phyloP scores from a whole-genome alignment of 1,284 basidiomycete genomes.

The Apiotrichum gamsii region DNA sequence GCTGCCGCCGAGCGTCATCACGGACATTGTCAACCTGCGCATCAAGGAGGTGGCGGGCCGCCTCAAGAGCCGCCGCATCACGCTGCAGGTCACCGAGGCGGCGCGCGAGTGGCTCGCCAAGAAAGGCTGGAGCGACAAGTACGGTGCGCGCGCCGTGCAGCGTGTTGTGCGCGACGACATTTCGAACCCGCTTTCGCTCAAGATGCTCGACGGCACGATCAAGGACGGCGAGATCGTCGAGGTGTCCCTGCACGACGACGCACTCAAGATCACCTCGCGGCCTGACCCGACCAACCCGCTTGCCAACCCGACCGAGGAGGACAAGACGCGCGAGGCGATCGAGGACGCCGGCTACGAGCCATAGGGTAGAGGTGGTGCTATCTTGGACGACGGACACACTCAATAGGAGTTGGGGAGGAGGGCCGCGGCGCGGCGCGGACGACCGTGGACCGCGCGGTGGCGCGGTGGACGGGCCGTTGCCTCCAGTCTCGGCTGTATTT shows the following conservation, averaged over 20 bases:
- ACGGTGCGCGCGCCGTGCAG: slow-evolving; percentile 76
- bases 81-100: slow-evolving; percentile 60
- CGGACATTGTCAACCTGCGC: slow-evolving; percentile 69
- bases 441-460: no score
- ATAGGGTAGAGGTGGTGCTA: no score
- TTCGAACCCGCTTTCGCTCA: slow-evolving; percentile 68
- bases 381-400: no score
- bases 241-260: slow-evolving; percentile 52
- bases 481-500: no score
- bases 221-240: slow-evolving; percentile 64
- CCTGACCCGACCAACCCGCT: slow-evolving; percentile 15
- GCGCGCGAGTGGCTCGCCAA: slow-evolving; percentile 68
- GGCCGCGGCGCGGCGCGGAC: no score
- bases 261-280: slow-evolving; percentile 22
- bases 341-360: slow-evolving; percentile 14
- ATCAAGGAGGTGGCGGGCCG: slow-evolving; percentile 66
- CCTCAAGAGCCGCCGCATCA: slow-evolving; percentile 61
- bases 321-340: slow-evolving; percentile 9
- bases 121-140: slow-evolving; percentile 76
- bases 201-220: slow-evolving; percentile 66
- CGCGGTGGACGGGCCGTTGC: no score
- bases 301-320: background rate
- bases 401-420: no score
- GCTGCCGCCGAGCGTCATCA: slow-evolving; percentile 64
- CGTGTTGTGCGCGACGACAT: slow-evolving; percentile 71